Conservation (phyloP, 2,329 filamentous ascomycete species). For the Fusarium sp. region DNA sequence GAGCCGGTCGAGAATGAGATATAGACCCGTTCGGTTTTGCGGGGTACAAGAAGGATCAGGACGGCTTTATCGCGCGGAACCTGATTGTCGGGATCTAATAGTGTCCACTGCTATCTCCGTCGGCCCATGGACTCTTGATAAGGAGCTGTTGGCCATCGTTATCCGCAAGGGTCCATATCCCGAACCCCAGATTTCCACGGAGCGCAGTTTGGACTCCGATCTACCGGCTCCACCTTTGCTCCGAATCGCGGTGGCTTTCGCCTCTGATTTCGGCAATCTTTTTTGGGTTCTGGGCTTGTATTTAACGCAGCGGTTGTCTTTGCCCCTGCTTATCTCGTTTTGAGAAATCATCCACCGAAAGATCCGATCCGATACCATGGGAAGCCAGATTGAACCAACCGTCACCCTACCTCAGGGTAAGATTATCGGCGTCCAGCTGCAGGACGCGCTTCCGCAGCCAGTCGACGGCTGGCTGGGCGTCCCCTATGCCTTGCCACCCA, state of each 20-base stretch:
- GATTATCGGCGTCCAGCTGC: slow-evolving; percentile 30
- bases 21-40: slow-evolving; percentile 1
- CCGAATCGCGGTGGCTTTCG: background rate
- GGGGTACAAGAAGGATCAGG: slow-evolving; percentile 8
- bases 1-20: slow-evolving; percentile 1
- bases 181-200: slow-evolving; percentile 3
- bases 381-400: slow-evolving; percentile 22
- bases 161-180: background rate
- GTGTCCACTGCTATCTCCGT: background rate
- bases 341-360: background rate
- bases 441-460: slow-evolving; percentile 34
- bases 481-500: slow-evolving; percentile 59
- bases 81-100: background rate
- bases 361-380: slow-evolving; percentile 15
- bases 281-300: background rate
- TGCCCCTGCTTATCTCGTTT: background rate
- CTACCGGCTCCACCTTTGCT: background rate
- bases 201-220: slow-evolving; percentile 23
- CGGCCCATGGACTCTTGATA: background rate
- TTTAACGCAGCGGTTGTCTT: background rate
- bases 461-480: slow-evolving; percentile 59
- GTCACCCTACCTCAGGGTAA: slow-evolving; percentile 36
- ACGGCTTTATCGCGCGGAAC: background rate
- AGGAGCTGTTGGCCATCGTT: background rate
- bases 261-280: background rate